Evolutionary conservation across 108 stramenopile genomes (phyloP), one percentile per base, ranked within the genome.

Genomic region (Conticribra weissflogii): DNA sequence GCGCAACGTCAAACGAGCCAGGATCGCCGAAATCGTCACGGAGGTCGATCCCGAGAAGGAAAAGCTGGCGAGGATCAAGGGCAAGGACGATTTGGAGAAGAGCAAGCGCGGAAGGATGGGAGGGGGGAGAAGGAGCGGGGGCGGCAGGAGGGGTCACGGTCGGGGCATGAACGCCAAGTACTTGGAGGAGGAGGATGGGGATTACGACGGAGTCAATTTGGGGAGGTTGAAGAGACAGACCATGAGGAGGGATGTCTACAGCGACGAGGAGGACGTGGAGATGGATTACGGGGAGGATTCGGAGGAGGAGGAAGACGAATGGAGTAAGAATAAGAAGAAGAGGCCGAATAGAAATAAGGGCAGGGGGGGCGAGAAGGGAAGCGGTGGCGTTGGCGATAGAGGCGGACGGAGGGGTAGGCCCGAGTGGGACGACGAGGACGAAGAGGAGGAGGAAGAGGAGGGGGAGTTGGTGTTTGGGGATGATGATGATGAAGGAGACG

Each of bases 1-100:
- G 57, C 69, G 80, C 19, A 89, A 86, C 28, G 86, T 91, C 28
- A 91, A 95, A 51, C 75, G 71, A 50, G 88, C 88, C 3, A 69
- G 79, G 7, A 92, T 95, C 70, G 87, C 88, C 23, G 85, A 89
- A 65, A 68, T 81, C 63, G 84, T 89, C 48, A 92, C 91, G n/a
- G 71, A 84, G 48, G 78, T 85, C 36, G 94, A 95, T 83, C 94
- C 94, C 33, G 94, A 95, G 83, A 85, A 84, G 54, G 76, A 79
- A 41, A 92, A 92, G 72, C 55, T 52, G 50, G 86, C 85, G 1
- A 79, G 88, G 22, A 91, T 91, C 54, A 79, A 76, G 54, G 65
- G 76, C 49, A 89, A 89, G 71, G 76, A 79, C n/a, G 91, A 95
- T 59, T 57, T 85, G 63, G 84, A 79, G 27, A 91, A 88, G 77